Evolutionary conservation across 108 stramenopile species (phyloP), one percentile per base, ranked within the genome.

Genomic region (Hondaea fermentalgiana): DNA sequence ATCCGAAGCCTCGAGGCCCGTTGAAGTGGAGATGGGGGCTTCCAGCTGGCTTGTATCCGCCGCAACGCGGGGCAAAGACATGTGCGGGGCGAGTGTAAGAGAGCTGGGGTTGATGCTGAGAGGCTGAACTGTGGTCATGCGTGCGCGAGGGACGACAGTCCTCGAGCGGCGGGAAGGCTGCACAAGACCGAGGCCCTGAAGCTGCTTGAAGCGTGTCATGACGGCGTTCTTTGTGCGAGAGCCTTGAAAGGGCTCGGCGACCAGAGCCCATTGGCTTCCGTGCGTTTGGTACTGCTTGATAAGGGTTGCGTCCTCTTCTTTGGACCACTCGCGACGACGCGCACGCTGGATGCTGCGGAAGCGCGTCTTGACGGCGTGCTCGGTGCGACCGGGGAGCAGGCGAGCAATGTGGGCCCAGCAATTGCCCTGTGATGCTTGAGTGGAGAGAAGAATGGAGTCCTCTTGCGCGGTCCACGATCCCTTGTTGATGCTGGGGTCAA

Each of bases 401-500:
- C 35, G 89, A 17, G 93, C 91, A 60, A 94, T 94, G 83, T 93
- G 87, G 49, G 92, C 93, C 94, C 94, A 94, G 25, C 89, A 72
- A 55, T 92, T 93, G 16, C 93, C 93, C 53, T 88, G 35, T 4
- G 43, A 35, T 17, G 57, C 44, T 60, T 93, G 93, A 35, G 59
- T 89, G 21, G 51, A 42, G 42, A 92, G 44, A 8, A 94, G 89
- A 29, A 49, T 87, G 28, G 58, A 42, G 57, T 96, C 95, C 91
- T 96, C 96, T 10, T 92, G 90, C 25, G 87, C 72, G 5, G 92
- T 94, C 87, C 94, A 94, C 72, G 91, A 90, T 88, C 94, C 95
- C 90, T 94, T 95, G 49, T 90, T 91, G 87, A 96, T 93, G 58
- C 89, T 71, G 14, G 96, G 96, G 89, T 95, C 93, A 6, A 96